A percentile compares a stretch with the other conserved stretches of the same genome.
phyloP scores from a whole-genome alignment of 176 grass and related monocot species.

The Bromus sterilis region DNA sequence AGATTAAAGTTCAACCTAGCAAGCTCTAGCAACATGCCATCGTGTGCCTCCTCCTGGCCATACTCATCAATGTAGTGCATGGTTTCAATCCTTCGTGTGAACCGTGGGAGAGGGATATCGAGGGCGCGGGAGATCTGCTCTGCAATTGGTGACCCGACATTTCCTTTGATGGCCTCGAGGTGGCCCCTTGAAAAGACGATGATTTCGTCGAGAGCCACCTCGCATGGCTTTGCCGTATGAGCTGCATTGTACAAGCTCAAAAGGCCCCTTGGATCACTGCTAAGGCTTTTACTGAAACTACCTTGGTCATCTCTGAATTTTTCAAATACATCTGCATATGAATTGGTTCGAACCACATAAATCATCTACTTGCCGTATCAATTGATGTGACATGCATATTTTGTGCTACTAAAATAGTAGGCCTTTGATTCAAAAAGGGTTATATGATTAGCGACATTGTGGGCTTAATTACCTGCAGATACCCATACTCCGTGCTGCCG shows the following conservation, averaged over 20 bases:
- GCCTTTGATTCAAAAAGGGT: too few species aligned
- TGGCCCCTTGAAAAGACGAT: background rate
- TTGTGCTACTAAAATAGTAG: too few species aligned
- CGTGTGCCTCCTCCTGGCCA: background rate
- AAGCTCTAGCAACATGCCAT: background rate
- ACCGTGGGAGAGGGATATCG: background rate
- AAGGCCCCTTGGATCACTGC: background rate
- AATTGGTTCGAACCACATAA: background rate
- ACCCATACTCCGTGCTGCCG: background rate
- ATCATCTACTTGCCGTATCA: background rate
- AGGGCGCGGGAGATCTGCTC: background rate
- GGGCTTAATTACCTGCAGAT: background rate
- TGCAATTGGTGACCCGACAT: background rate
- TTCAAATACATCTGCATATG: background rate
- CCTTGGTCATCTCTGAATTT: background rate
- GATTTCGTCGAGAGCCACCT: background rate
- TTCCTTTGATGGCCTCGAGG: background rate
- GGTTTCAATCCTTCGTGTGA: background rate
- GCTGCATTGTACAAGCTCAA: background rate
- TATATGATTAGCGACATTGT: too few species aligned
- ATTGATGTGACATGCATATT: background rate
- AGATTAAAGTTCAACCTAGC: background rate
- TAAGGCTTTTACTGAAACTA: background rate
- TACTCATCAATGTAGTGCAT: background rate
- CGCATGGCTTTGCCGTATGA: background rate